Evolutionary conservation across 2,329 filamentous ascomycete species (phyloP).

Genomic region (Penicillium nordicum): DNA sequence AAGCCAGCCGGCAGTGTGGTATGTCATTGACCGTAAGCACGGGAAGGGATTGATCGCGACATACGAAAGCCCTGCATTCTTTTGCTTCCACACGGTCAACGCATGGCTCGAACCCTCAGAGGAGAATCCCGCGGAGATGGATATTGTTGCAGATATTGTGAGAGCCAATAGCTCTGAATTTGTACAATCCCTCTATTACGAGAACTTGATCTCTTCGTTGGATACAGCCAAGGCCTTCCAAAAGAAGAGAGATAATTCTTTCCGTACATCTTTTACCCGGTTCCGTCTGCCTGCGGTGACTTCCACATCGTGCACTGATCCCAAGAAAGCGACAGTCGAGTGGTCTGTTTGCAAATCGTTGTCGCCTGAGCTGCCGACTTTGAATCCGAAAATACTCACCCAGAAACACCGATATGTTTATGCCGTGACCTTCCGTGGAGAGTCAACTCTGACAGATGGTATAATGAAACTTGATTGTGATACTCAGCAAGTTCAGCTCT

Average conservation of each 20-base stretch:
- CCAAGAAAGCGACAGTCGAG: conserved; percentile 23
- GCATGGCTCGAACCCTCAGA: conserved; percentile 62
- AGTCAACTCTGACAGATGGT: conserved; percentile 51
- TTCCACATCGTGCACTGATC: conserved; percentile 5
- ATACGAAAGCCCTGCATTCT: conserved; percentile 66
- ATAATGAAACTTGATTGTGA: conserved; percentile 53
- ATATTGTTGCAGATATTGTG: conserved; percentile 64
- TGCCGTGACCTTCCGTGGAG: conserved; percentile 44
- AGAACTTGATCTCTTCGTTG: conserved; percentile 60
- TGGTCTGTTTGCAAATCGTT: conserved; percentile 25
- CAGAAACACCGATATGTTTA: conserved; percentile 51
- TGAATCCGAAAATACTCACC: conserved; percentile 47
- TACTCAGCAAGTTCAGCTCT: conserved; percentile 40
- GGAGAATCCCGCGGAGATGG: conserved; percentile 32
- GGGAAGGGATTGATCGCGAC: conserved; percentile 64
- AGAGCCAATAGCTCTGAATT: conserved; percentile 64
- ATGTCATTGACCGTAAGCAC: conserved; percentile 65
- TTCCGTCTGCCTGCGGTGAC: conserved; percentile 40
- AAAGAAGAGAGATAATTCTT: conserved; percentile 33
- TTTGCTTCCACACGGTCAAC: conserved; percentile 78
- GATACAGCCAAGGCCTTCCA: conserved; percentile 41
- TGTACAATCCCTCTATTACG: conserved; percentile 66
- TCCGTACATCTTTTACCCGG: conserved; percentile 29
- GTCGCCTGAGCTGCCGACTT: conserved; percentile 48
- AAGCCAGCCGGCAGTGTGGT: conserved; percentile 61